Conservation (phyloP, 208 protist species). For the Trypanosomatidae sp. region DNA sequence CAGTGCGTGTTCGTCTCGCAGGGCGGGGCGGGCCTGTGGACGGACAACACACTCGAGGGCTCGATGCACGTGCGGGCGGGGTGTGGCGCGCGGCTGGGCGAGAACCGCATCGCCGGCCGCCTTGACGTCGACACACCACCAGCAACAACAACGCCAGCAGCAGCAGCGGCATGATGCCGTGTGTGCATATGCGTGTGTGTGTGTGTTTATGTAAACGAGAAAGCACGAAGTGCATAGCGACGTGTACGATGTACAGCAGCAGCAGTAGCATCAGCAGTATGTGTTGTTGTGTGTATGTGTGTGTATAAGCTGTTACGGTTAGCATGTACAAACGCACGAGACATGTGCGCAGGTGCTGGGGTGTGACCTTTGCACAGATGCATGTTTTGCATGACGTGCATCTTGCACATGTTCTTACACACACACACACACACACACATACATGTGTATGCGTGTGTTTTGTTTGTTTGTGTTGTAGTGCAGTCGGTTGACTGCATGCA, state of each 20-base stretch:
- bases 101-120: conserved; percentile 45
- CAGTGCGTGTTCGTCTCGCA: conserved; percentile 55
- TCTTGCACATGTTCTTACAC: not conserved
- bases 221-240: not conserved
- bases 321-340: not conserved
- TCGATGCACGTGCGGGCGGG: conserved; percentile 47
- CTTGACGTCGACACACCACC: conserved; percentile 32
- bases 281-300: not conserved
- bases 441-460: not conserved
- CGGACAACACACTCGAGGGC: conserved; percentile 65
- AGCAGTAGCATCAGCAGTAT: not conserved
- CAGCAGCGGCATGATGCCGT: not conserved
- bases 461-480: not conserved
- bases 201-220: not conserved
- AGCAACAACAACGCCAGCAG: not conserved
- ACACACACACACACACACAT: not conserved
- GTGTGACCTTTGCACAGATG: not conserved
- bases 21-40: conserved; percentile 44
- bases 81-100: conserved; percentile 35
- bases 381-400: too few species aligned
- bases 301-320: not conserved
- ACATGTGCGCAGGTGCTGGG: not conserved
- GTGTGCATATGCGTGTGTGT: too few species aligned
- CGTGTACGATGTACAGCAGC: too few species aligned
- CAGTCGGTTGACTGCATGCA: too few species aligned